These are phyloP conservation scores for Alternaria angustiovoidea DNA, from an alignment of 2,329 filamentous ascomycete species.

Conservation along the genomic window DNA sequence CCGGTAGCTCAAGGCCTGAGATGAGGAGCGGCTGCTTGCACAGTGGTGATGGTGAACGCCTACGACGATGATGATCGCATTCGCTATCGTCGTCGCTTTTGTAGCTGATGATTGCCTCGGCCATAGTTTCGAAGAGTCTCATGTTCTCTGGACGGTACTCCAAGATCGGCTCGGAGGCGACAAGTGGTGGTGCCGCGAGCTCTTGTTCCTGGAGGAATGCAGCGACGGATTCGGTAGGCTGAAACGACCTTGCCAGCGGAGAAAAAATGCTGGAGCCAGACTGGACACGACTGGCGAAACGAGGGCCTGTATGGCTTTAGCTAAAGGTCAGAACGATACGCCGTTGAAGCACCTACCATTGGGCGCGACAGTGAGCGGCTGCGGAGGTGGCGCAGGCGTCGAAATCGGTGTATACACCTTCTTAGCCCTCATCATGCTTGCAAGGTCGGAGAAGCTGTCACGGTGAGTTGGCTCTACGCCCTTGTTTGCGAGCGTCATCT, in stretches of 20 bases:
- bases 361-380: not conserved
- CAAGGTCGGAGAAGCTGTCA: conserved; percentile 32
- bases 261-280: conserved; percentile 12
- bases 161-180: not conserved
- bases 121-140: conserved; percentile 7
- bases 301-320: conserved; percentile 16
- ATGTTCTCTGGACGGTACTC: conserved; percentile 5
- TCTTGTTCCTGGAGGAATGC: conserved; percentile 15
- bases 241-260: conserved; percentile 7
- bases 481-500: not conserved
- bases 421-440: conserved; percentile 29
- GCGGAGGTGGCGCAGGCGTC: not conserved
- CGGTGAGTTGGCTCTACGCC: not conserved
- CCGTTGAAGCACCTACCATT: conserved; percentile 10
- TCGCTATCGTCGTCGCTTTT: conserved; percentile 4
- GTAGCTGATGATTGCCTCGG: not conserved
- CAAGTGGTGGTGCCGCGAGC: not conserved
- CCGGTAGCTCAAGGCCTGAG: not conserved
- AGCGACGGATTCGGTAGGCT: conserved; percentile 13
- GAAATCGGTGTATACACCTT: conserved; percentile 17
- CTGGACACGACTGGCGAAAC: not conserved
- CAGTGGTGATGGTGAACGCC: not conserved
- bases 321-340: not conserved
- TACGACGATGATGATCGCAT: not conserved
- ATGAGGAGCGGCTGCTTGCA: not conserved